A percentile compares a stretch with the other conserved stretches of the same genome.
Conservation (phyloP, 73 alveolate genomes). For the Paramecium octaurelia region DNA sequence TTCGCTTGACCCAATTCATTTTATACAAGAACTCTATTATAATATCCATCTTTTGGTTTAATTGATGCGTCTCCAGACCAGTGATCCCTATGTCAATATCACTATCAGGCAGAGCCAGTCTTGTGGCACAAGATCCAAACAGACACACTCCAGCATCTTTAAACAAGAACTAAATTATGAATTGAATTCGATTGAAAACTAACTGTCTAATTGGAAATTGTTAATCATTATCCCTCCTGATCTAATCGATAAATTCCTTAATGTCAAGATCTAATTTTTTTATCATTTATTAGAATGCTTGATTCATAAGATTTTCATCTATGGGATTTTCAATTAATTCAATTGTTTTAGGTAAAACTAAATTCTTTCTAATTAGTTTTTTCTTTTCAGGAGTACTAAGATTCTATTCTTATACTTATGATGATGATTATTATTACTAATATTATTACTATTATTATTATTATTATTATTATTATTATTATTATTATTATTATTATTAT, state of each 20-base stretch:
- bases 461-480: background rate
- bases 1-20: conserved; percentile 46
- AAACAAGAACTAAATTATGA: background rate
- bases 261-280: conserved; percentile 42
- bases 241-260: conserved; percentile 3
- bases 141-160: background rate
- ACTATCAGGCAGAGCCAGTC: conserved; percentile 52
- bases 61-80: conserved; percentile 35
- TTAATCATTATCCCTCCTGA: background rate
- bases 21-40: background rate
- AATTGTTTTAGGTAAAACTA: background rate
- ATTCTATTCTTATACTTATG: background rate
- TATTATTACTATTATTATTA: background rate
- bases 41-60: background rate
- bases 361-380: background rate
- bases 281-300: conserved; percentile 20
- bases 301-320: background rate
- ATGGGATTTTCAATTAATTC: background rate
- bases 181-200: background rate
- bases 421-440: background rate
- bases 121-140: conserved; percentile 64
- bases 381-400: background rate
- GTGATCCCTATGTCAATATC: conserved; percentile 63
- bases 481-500: background rate
- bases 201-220: conserved; percentile 7